Evolutionary conservation across 2,329 filamentous ascomycete genomes (phyloP), one percentile per base, ranked within the genome.

Genomic region (Colletotrichum lupini): DNA sequence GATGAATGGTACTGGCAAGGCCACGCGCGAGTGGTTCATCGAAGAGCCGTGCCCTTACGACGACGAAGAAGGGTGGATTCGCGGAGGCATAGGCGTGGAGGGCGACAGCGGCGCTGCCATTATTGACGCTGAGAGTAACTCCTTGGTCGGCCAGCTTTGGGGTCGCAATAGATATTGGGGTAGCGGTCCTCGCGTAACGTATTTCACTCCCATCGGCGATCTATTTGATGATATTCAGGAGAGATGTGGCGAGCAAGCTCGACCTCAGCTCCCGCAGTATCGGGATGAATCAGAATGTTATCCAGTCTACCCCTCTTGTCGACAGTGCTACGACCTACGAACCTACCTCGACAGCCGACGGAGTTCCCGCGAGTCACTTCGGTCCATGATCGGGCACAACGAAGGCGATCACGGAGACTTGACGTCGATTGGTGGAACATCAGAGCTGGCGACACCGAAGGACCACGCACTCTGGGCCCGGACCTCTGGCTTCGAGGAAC

Each of bases 191-290:
- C 78, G 85, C 1, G 71, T 81, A 0, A 82, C 85, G 5, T 86
- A 79, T 77, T 87, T 86, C 76, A 86, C 84, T 5, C 84, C 85
- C 1, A 81, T 86, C 22, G 76, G 79, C 35, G 85, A 86, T 72
- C 79, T 86, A 16, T 82, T 86, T 26, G 84, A 87, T 52, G 85
- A 86, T 59, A 84, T 86, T 28, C 84, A 85, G 68, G 85, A 86
- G 74, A 82, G 81, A 62, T 86, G 84, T 61, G 82, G 80, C 2
- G 79, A 85, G 75, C 78, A 82, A 56, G 76, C 77, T 7, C 80
- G 83, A 19, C 84, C 85, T 0, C 80, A 81, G 67, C 80, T 86
- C 26, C 85, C 85, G 0, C 82, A 84, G 67, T 77, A 82, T 60
- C 81, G 83, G 4, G 81, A 85, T 53, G 83, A 85, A 30, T 81